phyloP scores from a whole-genome alignment of 768 basidiomycete species.

The Russula sp. region DNA sequence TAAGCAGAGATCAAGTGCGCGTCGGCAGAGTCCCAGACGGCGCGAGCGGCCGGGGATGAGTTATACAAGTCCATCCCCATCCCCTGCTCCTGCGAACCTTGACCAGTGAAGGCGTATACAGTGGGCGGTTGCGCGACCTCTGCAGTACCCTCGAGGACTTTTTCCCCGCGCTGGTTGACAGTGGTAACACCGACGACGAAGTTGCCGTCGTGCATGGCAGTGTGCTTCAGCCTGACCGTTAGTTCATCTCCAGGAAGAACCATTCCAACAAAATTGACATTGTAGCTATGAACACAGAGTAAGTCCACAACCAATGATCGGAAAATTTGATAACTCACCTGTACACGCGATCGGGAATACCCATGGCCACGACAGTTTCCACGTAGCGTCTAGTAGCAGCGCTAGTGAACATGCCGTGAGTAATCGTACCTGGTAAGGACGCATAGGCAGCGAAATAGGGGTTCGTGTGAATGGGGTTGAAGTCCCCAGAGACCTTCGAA shows the following conservation, averaged over 20 bases:
- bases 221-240: slow-evolving; percentile 79
- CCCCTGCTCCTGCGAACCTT: slow-evolving; percentile 94
- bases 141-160: slow-evolving; percentile 86
- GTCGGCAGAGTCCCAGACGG: slow-evolving; percentile 97
- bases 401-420: slow-evolving; percentile 95
- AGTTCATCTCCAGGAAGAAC: slow-evolving; percentile 87
- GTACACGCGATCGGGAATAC: slow-evolving; percentile 83
- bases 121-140: slow-evolving; percentile 90
- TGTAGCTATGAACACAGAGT: slow-evolving; percentile 47
- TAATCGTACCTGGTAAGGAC: slow-evolving; percentile 90
- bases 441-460: slow-evolving; percentile 97
- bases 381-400: slow-evolving; percentile 90
- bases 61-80: slow-evolving; percentile 99
- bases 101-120: slow-evolving; percentile 96
- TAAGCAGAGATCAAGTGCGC: slow-evolving; percentile 89
- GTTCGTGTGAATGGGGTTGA: slow-evolving; percentile 98
- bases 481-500: slow-evolving; percentile 93
- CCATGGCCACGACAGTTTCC: slow-evolving; percentile 91
- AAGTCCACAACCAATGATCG: slow-evolving; percentile 6
- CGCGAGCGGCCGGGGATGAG: slow-evolving; percentile 84
- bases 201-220: slow-evolving; percentile 88
- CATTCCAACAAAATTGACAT: slow-evolving; percentile 97
- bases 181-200: slow-evolving; percentile 89
- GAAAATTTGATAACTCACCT: slow-evolving; percentile 44
- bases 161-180: slow-evolving; percentile 76